Percentiles rank a stretch among this genome's conserved stretches.
These are phyloP conservation scores for Benincasa hispida DNA, from an alignment of 306 rosid genomes.

Conservation along the genomic window DNA sequence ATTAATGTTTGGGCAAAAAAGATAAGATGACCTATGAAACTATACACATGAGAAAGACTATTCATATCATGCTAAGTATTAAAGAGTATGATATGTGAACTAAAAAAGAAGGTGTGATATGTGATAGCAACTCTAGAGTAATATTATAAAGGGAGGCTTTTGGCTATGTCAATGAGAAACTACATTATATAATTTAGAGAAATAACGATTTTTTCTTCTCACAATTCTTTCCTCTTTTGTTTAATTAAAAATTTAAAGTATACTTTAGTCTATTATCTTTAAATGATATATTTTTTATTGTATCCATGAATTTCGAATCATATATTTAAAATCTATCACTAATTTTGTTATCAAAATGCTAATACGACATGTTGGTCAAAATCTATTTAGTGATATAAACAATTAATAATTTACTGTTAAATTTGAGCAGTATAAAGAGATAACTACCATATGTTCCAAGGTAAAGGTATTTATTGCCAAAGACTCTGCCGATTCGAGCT, in stretches of 20 bases:
- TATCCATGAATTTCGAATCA: neutral
- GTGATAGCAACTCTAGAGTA: neutral
- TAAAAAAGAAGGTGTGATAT: neutral
- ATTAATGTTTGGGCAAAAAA: neutral
- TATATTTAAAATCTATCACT: too few species aligned
- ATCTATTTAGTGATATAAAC: neutral
- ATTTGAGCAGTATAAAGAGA: neutral
- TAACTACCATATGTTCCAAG: slow-evolving; percentile 38
- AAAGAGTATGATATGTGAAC: neutral
- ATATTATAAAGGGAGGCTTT: neutral
- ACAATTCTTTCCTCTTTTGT: too few species aligned
- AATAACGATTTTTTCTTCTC: neutral
- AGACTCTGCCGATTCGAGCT: slow-evolving; percentile 39
- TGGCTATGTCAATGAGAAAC: neutral
- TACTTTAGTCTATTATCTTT: too few species aligned
- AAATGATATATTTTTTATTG: too few species aligned
- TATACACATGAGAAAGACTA: neutral
- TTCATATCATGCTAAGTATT: neutral
- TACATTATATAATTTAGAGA: neutral
- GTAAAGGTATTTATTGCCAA: slow-evolving; percentile 42
- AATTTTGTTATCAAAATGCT: neutral
- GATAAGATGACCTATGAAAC: neutral
- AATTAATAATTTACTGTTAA: neutral
- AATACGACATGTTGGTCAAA: neutral
- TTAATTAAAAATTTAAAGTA: too few species aligned